Evolutionary conservation across 306 rosid genomes (phyloP).

Genomic region (Pterocarpus macrocarpus): DNA sequence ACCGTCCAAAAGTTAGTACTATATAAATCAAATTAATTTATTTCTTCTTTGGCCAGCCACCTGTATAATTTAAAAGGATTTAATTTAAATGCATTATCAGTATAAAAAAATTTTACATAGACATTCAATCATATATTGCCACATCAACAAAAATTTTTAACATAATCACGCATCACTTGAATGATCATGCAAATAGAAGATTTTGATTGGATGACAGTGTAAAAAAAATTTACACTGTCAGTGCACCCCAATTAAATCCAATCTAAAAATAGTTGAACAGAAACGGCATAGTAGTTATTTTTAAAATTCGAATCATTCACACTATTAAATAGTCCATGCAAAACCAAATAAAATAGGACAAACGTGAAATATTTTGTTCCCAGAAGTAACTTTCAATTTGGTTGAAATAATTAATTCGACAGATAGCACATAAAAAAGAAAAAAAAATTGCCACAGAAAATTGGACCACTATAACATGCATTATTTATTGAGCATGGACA

Average conservation of each 20-base stretch:
- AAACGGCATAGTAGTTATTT: neutral
- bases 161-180: too few relatives aligned
- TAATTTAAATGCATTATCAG: too few relatives aligned
- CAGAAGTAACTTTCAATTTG: neutral
- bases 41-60: neutral
- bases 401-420: conserved; percentile 18
- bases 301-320: neutral
- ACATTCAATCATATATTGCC: too few relatives aligned
- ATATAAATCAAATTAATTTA: conserved; percentile 20
- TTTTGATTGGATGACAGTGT: too few relatives aligned
- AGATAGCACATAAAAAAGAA: neutral
- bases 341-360: conserved; percentile 35
- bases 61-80: conserved; percentile 30
- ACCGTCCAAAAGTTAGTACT: conserved; percentile 11
- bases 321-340: conserved; percentile 9
- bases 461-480: conserved; percentile 35
- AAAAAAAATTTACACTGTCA: too few relatives aligned
- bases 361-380: conserved; percentile 5
- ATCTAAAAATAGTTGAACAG: conserved; percentile 29
- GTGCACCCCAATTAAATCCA: too few relatives aligned
- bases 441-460: neutral
- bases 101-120: too few relatives aligned
- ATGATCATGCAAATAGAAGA: too few relatives aligned
- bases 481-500: neutral
- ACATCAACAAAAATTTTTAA: too few relatives aligned